Base-by-base conservation (phyloP, 1,284 basidiomycete genomes). In the Ceraceosorus guamensis region DNA sequence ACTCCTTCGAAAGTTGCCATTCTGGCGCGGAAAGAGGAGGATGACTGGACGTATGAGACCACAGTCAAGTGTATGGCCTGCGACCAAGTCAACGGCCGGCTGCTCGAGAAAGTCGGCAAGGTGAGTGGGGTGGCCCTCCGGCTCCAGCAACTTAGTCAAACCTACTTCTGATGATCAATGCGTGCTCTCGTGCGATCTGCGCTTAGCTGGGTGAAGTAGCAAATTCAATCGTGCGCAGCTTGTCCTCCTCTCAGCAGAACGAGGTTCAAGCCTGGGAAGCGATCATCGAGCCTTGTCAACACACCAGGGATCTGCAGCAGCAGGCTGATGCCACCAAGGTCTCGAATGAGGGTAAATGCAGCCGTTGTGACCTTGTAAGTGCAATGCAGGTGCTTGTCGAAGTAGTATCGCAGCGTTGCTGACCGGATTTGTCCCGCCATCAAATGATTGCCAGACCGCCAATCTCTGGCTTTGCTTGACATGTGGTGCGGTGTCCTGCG, bases 231-330 rank as follows among this genome's bases (percentile, higher is more conserved):
- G 86, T 95, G 83, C 80, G 81, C 1, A 85, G 90, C 0, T 80
- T 91, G 66, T 90, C 90, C 0, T 93, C 91, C 0, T 87, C 89
- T 0, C 87, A 91, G 53, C 87, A 91, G 71, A 89, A 86, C 0
- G 91, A 97, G 73, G 89, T 99, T 56, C 88, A 96, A 77, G 89
- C 92, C 1, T 99, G 95, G 93, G 90, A 95, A 73, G 91, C 97
- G 77, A 93, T 97, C 73, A 87, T 96, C 34, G 72, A 81, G 0
- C 78, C 88, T 3, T 98, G 93, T 79, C 85, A 89, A 71, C 93
- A 98, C 71, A 88, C 90, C 0, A 79, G 87, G 7, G 84, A 83
- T 11, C 81, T 98, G 0, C 80, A 87, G 51, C 92, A 56, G 56
- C 63, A 61, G 1, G 66, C 57, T 3, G 64, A 61, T n/a, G 55